Base-by-base conservation (phyloP, 805 yeast genomes). In the Isabelozyma pseudorhagii region DNA sequence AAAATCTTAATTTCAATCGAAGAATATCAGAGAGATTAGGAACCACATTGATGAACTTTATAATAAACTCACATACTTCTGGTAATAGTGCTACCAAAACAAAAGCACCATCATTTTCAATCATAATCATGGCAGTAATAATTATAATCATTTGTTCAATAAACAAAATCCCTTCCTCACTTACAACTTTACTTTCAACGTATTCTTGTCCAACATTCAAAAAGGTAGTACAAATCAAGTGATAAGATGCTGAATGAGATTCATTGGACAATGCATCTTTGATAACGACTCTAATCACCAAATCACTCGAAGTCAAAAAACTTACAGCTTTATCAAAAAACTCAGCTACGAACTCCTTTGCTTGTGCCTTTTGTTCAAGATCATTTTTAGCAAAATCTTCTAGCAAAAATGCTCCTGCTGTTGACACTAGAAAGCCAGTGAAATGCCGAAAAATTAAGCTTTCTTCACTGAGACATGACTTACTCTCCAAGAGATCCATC, bases 371-470 rank as follows among this genome's bases (percentile, higher is more conserved):
- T 44, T 66, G 58, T 7, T 52, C 60, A 2, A 56, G 50, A 39
- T 62, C 65, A 43, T 54, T 53, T 14, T 46, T 47, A 3, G 63
- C 46, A 54, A 62, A 75, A 21, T 52, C 62, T 6, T 67, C 60
- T 15, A 54, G 58, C 21, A 85, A 61, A 49, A 86, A 79, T 13
- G 84, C 75, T 42, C 96, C 90, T 45, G 89, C 79, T 0, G 85
- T 69, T 0, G 90, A 81, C 2, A 90, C 89, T 51, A 89, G 64
- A 51, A 85, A 83, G 8, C 93, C 94, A 2, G 90, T 83, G 60
- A 78, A 84, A 59, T 84, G 86, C 56, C 87, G 72, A 64, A 83
- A 82, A 25, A 82, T 77, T 8, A 70, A 56, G 50, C 63, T 81
- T n/a, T 69, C 74, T 68, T 58, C 77, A 57, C 56, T 68, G 52